Evolutionary conservation across 2,329 filamentous ascomycete species (phyloP).

Genomic region (Xenosphaeropsis pyriputrescens): DNA sequence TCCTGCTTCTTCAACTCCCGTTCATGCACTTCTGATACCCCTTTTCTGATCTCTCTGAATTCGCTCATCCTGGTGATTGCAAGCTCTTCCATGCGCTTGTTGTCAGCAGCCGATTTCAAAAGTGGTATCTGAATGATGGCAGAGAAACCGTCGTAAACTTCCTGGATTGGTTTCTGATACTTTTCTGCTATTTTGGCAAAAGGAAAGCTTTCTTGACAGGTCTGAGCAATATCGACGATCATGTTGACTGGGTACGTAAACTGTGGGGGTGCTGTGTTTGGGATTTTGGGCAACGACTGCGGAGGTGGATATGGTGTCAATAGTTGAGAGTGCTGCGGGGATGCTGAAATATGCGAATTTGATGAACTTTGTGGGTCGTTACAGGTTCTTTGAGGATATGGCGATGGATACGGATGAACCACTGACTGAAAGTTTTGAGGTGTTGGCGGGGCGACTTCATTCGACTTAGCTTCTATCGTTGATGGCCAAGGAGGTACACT

Average conservation of each 20-base stretch:
- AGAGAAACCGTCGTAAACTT: slow-evolving; percentile 29
- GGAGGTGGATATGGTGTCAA: slow-evolving; percentile 1
- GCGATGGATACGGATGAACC: too few species aligned
- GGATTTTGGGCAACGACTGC: slow-evolving; percentile 9
- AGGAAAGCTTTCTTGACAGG: slow-evolving; percentile 28
- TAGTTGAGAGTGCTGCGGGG: background rate
- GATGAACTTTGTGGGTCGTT: too few species aligned
- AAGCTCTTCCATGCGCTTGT: slow-evolving; percentile 24
- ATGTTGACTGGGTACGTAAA: slow-evolving; percentile 20
- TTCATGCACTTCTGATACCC: too few species aligned
- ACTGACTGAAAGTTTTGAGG: too few species aligned
- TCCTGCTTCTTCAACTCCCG: too few species aligned
- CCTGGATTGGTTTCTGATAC: slow-evolving; percentile 25
- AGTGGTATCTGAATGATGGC: slow-evolving; percentile 32
- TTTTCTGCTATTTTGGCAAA: slow-evolving; percentile 29
- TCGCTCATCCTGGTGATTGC: slow-evolving; percentile 26
- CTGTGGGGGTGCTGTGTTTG: slow-evolving; percentile 1
- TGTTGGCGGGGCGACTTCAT: too few species aligned
- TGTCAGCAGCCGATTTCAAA: slow-evolving; percentile 28
- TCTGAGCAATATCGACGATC: slow-evolving; percentile 33
- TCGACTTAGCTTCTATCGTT: too few species aligned
- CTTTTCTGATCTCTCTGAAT: slow-evolving; percentile 14
- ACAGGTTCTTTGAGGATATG: too few species aligned
- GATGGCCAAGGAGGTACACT: too few species aligned
- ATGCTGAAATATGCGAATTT: too few species aligned